Evolutionary conservation across 2,329 filamentous ascomycete genomes (phyloP).

Genomic region (Phyllosticta paracitricarpa): DNA sequence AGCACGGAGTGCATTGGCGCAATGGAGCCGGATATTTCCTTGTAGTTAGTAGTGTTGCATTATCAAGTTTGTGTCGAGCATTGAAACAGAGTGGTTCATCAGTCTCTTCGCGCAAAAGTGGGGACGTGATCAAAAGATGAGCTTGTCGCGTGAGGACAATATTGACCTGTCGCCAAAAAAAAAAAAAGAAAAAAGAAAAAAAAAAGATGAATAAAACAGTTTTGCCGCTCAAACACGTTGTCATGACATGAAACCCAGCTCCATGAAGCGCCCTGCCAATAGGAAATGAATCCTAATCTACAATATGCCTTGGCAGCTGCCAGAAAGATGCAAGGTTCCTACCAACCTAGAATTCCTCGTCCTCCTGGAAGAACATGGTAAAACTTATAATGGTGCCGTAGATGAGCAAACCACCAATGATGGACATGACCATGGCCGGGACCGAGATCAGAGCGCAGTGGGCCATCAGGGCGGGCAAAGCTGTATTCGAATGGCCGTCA

Average conservation of each 20-base stretch:
- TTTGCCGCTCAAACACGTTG: neutral
- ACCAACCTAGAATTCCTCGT: conserved; percentile 71
- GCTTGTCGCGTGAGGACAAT: neutral
- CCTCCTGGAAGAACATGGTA: conserved; percentile 95
- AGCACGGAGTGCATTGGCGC: neutral
- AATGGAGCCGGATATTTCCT: neutral
- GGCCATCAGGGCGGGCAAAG: conserved; percentile 77
- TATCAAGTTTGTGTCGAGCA: neutral
- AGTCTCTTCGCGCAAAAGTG: neutral
- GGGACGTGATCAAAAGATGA: neutral
- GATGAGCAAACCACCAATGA: conserved; percentile 84
- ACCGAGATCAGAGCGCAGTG: conserved; percentile 74
- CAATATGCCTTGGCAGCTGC: conserved; percentile 3
- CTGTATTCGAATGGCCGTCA: conserved; percentile 37
- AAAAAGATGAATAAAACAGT: neutral
- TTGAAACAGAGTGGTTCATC: neutral
- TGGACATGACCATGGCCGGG: conserved; percentile 89
- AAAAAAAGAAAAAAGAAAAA: neutral
- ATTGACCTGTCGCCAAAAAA: neutral
- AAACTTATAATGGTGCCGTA: conserved; percentile 98
- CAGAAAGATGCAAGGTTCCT: neutral
- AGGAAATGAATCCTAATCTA: conserved; percentile 6
- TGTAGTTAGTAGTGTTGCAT: neutral
- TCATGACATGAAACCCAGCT: neutral
- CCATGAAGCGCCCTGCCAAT: neutral